Conservation (phyloP, 1,284 basidiomycete species). For the Puccinia novopanici region DNA sequence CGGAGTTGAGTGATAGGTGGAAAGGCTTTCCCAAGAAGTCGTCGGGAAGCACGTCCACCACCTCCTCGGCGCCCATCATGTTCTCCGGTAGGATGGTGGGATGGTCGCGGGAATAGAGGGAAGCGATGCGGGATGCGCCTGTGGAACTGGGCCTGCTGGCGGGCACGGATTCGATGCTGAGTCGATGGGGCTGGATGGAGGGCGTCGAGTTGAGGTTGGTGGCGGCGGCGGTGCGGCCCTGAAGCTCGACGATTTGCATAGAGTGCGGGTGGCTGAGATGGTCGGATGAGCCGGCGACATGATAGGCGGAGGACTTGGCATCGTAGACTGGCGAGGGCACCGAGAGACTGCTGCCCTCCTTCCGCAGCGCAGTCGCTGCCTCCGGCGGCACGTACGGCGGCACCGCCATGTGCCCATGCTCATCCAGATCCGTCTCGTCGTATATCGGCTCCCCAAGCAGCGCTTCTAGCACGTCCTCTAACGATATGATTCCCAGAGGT, state of each 20-base stretch:
- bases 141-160: background rate
- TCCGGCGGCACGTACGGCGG: slow-evolving; percentile 40
- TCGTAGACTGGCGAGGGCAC: slow-evolving; percentile 5
- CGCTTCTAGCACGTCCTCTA: slow-evolving; percentile 91
- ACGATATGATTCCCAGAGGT: slow-evolving; percentile 85
- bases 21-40: too few species aligned
- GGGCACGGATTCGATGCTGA: background rate
- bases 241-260: too few species aligned
- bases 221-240: background rate
- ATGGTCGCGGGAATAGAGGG: background rate
- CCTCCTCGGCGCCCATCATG: background rate
- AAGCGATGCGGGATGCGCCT: background rate
- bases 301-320: background rate
- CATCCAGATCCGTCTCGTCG: slow-evolving; percentile 64
- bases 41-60: background rate
- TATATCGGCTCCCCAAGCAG: slow-evolving; percentile 86
- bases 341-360: background rate
- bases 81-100: background rate
- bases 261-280: background rate
- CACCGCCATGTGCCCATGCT: slow-evolving; percentile 39
- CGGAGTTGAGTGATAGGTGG: too few species aligned
- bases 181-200: background rate
- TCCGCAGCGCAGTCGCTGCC: slow-evolving; percentile 27
- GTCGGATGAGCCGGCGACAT: background rate
- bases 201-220: background rate